phyloP scores from a whole-genome alignment of 441 rosid species.

The Arabidopsis hybrid region DNA sequence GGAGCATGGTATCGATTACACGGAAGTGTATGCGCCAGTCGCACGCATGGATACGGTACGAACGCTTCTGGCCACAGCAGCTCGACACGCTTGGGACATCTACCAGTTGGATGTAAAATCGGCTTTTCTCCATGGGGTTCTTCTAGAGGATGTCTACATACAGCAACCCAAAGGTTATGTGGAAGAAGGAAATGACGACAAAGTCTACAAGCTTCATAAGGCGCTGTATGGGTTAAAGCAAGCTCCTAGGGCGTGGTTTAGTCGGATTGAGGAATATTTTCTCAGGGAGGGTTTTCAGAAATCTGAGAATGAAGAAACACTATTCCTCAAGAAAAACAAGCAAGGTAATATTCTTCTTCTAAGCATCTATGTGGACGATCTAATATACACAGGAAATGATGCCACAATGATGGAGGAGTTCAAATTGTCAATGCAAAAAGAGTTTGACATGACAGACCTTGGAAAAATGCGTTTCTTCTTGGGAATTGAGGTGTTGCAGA shows the following conservation, averaged over 20 bases:
- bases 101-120: neutral
- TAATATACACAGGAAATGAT: no score
- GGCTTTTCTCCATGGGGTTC: neutral
- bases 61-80: neutral
- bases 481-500: no score
- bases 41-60: neutral
- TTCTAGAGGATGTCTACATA: neutral
- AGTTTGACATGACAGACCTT: no score
- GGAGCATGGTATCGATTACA: neutral
- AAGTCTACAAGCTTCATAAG: neutral
- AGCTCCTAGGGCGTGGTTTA: neutral
- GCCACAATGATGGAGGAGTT: no score
- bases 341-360: no score
- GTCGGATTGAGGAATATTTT: neutral
- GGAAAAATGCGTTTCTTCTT: no score
- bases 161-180: neutral
- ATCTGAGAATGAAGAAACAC: neutral
- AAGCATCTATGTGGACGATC: no score
- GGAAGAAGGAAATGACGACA: neutral
- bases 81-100: neutral
- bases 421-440: no score
- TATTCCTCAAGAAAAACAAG: neutral
- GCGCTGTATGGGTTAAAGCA: constrained; percentile 4
- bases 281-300: neutral
- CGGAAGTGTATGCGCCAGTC: neutral